Conservation (phyloP, 148 eudicot species). For the Chenopodium suecicum region DNA sequence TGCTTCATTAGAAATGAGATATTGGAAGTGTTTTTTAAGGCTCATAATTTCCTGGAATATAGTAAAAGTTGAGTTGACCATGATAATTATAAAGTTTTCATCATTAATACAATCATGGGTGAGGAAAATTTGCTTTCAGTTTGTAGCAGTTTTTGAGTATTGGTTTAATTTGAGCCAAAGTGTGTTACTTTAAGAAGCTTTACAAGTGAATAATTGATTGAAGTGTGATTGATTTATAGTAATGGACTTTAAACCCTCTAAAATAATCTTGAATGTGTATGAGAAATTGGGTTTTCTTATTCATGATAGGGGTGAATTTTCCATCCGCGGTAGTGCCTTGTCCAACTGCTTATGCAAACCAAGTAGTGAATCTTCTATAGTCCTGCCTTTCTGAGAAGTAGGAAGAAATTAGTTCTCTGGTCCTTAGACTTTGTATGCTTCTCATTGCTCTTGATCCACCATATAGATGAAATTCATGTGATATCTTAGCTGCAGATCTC, state of each 20-base stretch:
- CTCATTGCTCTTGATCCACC: slow-evolving; percentile 11
- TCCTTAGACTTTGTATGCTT: background rate
- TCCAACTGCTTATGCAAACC: background rate
- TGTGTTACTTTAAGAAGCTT: background rate
- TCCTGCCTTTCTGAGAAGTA: background rate
- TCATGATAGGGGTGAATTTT: background rate
- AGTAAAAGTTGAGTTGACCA: background rate
- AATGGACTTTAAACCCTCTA: background rate
- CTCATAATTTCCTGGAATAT: background rate
- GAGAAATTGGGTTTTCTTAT: slow-evolving; percentile 9
- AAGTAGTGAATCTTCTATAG: slow-evolving; percentile 1
- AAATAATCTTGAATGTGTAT: background rate
- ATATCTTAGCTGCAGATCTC: slow-evolving; percentile 5
- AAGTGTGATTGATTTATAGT: background rate
- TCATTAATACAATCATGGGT: background rate
- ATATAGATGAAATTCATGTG: background rate
- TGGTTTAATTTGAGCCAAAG: background rate
- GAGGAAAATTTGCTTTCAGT: background rate
- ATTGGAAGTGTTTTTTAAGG: background rate
- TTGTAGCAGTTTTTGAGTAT: background rate
- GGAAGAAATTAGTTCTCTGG: background rate
- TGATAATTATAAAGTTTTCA: background rate
- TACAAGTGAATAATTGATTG: background rate
- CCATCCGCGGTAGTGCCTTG: background rate
- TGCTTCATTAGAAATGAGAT: background rate